Base-by-base conservation (phyloP, 495 filamentous ascomycete genomes). In the Patellaria atrata region DNA sequence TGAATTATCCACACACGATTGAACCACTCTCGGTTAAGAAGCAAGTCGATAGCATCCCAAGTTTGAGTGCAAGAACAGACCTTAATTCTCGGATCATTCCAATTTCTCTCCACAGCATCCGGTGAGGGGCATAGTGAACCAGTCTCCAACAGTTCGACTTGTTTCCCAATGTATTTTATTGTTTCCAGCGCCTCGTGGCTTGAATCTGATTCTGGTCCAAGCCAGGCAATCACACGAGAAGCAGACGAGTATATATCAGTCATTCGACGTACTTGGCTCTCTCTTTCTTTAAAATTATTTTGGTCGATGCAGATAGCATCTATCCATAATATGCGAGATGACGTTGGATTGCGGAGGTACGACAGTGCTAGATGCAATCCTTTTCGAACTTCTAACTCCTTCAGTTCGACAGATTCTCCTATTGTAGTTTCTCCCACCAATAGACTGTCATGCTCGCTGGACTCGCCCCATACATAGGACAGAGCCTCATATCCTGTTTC, bases 271-370 rank as follows among this genome's bases (percentile, higher is more conserved):
- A 39, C 35, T 26, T 43, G 40, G 12, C 10, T 24, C 3, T 25
- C 13, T 22, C 33, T 37, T 26, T 43, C 40, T 6, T 13, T 6
- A 14, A 22, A 20, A 17, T 30, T 16, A 5, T 5, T 40, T 21
- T 43, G 40, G 18, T 43, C 19, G 20, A 43, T 43, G 25, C 40
- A 43, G 8, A 43, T 18, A 8, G 40, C 40, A 27, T 43, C 40
- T 11, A 43, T 40, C 35, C 35, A 43, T 4, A 43, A 22, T 13
- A 37, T 5, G 8, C 26, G 10, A 5, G 36, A 14, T 10, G 30
- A 16, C 3, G 16, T 10, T 7, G 16, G n/a, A n/a, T 32, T 10
- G 12, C 40, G 40, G 9, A 43, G 26, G 3, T 27, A 20, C 5
- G 27, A 22, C 3, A 43, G 40, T 5, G 40, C 40, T 2, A 13